These are phyloP conservation scores for Leccinum fibrillosum DNA, from an alignment of 768 basidiomycete species.

Conservation along the genomic window DNA sequence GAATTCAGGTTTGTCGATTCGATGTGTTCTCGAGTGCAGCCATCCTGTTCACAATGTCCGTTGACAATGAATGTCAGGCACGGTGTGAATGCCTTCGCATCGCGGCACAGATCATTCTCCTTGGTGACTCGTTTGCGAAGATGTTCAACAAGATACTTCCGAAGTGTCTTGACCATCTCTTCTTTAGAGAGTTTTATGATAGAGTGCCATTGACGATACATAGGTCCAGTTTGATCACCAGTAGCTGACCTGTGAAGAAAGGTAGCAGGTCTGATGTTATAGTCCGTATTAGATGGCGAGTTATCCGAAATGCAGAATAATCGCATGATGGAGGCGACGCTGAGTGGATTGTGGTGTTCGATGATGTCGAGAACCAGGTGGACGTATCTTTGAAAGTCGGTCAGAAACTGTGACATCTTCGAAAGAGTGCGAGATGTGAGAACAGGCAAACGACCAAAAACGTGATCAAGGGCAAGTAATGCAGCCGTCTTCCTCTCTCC, in stretches of 20 bases:
- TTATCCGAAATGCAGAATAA: constrained; percentile 20
- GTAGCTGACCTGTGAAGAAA: constrained; percentile 8
- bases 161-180: constrained; percentile 24
- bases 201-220: background rate
- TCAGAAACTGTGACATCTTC: constrained; percentile 6
- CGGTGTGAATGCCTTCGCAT: constrained; percentile 32
- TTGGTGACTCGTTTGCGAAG: constrained; percentile 28
- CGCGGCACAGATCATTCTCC: constrained; percentile 32
- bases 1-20: constrained; percentile 20
- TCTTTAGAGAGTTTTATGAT: constrained; percentile 10
- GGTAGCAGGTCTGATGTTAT: constrained; percentile 2
- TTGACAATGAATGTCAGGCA: constrained; percentile 36
- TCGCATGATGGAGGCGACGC: constrained; percentile 21
- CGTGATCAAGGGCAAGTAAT: constrained; percentile 7
- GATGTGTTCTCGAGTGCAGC: constrained; percentile 40
- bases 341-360: constrained; percentile 1
- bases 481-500: background rate
- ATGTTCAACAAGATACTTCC: constrained; percentile 21
- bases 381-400: constrained; percentile 3
- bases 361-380: constrained; percentile 6
- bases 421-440: constrained; percentile 23
- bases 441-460: background rate
- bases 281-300: constrained; percentile 3
- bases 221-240: background rate
- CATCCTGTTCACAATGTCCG: constrained; percentile 29